Evolutionary conservation across 768 basidiomycete genomes (phyloP).

Genomic region (Polyporus arcularius): DNA sequence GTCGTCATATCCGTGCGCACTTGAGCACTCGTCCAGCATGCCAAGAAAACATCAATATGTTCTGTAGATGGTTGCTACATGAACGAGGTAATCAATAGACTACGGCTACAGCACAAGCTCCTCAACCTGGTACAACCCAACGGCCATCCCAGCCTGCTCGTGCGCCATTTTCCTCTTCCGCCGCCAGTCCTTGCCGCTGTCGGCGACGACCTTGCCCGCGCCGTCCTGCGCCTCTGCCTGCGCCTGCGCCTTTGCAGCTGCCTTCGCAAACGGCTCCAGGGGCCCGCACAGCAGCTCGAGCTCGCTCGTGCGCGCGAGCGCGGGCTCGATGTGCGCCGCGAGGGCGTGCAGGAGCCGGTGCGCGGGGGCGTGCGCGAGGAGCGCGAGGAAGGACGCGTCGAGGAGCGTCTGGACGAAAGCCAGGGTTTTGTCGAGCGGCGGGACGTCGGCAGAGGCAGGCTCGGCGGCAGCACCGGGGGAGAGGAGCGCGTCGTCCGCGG

Average conservation of each 20-base stretch:
- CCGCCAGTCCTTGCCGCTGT: constrained; percentile 33
- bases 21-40: too few relatives aligned
- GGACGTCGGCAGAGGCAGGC: constrained; percentile 28
- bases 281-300: constrained; percentile 60
- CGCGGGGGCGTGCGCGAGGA: constrained; percentile 65
- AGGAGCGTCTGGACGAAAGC: constrained; percentile 64
- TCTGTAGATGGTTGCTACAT: not conserved
- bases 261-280: constrained; percentile 61
- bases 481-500: constrained; percentile 38
- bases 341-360: constrained; percentile 54
- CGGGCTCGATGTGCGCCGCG: constrained; percentile 53
- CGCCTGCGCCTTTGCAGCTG: constrained; percentile 35
- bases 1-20: not conserved
- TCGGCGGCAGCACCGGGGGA: constrained; percentile 25
- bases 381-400: constrained; percentile 69
- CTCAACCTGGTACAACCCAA: constrained; percentile 74
- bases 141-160: constrained; percentile 50
- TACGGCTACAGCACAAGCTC: constrained; percentile 43
- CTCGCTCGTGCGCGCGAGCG: constrained; percentile 50
- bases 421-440: constrained; percentile 52
- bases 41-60: too few relatives aligned
- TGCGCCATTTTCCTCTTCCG: constrained; percentile 50
- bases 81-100: not conserved
- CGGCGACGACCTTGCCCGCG: constrained; percentile 10
- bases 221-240: constrained; percentile 9